Evolutionary conservation across 225 moss, liverwort and hornwort genomes (phyloP).

Genomic region (Pseudoscleropodium purum): DNA sequence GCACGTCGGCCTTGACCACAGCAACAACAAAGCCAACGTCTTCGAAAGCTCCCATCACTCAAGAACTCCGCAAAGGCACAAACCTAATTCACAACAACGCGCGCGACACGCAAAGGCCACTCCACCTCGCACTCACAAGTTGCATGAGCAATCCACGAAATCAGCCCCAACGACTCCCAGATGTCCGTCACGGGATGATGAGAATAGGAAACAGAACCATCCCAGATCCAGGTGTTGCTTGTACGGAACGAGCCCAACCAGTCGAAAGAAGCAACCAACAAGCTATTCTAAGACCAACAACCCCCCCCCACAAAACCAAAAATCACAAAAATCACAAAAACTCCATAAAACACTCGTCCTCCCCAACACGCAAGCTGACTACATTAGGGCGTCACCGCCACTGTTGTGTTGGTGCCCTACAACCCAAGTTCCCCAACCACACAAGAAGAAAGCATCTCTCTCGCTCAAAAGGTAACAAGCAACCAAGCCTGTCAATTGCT

Average conservation of each 20-base stretch:
- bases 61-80: not conserved
- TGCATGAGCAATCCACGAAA: not conserved
- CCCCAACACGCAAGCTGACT: not conserved
- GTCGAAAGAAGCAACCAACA: not conserved
- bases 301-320: not conserved
- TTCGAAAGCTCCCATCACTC: not conserved
- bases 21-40: not conserved
- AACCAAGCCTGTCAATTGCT: not conserved
- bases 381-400: not conserved
- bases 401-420: not conserved
- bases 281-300: not conserved
- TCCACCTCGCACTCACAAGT: not conserved
- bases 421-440: not conserved
- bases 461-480: not conserved
- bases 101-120: not conserved
- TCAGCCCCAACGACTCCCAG: not conserved
- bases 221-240: not conserved
- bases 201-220: not conserved
- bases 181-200: not conserved
- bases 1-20: not conserved
- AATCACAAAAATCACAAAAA: not conserved
- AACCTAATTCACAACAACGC: not conserved
- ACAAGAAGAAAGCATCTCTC: not conserved
- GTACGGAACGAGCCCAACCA: not conserved
- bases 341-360: not conserved